phyloP scores from a whole-genome alignment of 805 yeast genomes.

The Monosporozyma aerobia region DNA sequence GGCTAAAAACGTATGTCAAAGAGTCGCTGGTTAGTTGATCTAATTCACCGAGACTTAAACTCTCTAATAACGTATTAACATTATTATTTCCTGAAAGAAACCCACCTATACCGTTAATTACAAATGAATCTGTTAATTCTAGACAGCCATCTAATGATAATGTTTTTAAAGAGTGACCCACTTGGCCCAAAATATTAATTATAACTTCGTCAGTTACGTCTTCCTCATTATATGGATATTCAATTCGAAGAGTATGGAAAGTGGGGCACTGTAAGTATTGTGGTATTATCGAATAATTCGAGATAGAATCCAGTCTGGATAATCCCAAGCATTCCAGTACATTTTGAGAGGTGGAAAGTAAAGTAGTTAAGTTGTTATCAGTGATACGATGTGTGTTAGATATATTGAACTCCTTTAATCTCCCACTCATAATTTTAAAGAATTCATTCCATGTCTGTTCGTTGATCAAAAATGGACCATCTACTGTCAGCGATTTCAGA shows the following conservation, averaged over 20 bases:
- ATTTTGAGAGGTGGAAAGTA: slow-evolving; percentile 54
- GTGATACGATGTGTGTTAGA: slow-evolving; percentile 79
- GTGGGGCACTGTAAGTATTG: slow-evolving; percentile 40
- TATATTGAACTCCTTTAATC: slow-evolving; percentile 51
- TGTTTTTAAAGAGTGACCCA: slow-evolving; percentile 51
- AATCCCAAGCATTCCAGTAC: slow-evolving; percentile 50
- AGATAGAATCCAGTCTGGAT: slow-evolving; percentile 65
- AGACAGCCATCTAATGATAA: slow-evolving; percentile 67
- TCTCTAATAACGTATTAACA: slow-evolving; percentile 32
- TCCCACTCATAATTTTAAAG: slow-evolving; percentile 48
- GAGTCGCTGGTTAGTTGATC: slow-evolving; percentile 67
- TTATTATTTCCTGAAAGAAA: slow-evolving; percentile 37
- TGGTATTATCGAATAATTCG: slow-evolving; percentile 55
- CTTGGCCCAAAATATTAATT: slow-evolving; percentile 46
- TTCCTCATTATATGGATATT: slow-evolving; percentile 59
- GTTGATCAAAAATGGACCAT: slow-evolving; percentile 84
- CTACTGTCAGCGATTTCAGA: slow-evolving; percentile 51
- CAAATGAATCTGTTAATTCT: slow-evolving; percentile 55
- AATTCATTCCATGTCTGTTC: slow-evolving; percentile 70
- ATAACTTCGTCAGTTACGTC: slow-evolving; percentile 61
- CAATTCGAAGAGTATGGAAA: slow-evolving; percentile 51
- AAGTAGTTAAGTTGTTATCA: slow-evolving; percentile 50
- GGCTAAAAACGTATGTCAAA: slow-evolving; percentile 45
- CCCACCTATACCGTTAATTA: slow-evolving; percentile 47
- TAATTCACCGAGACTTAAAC: slow-evolving; percentile 48